phyloP scores from a whole-genome alignment of 2,329 filamentous ascomycete species.

The Metarhizium rileyi region DNA sequence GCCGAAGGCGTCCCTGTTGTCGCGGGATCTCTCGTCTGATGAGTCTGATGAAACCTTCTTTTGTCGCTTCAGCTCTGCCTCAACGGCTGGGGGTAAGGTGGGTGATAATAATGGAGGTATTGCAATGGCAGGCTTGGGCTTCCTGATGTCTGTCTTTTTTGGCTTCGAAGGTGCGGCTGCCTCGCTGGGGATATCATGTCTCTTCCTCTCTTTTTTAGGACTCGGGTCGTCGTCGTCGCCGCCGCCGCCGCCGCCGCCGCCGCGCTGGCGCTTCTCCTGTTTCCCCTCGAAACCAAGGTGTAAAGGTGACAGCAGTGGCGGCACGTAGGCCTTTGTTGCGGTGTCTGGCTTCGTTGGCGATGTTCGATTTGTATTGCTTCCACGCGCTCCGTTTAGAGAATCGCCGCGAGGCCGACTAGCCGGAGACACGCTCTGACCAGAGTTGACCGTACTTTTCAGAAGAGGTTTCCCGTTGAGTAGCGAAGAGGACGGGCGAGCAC shows the following conservation, averaged over 20 bases:
- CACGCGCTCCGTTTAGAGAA: slow-evolving; percentile 33
- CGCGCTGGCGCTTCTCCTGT: no score
- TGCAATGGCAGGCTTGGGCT: slow-evolving; percentile 24
- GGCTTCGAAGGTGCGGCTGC: slow-evolving; percentile 19
- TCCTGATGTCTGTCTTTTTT: slow-evolving; percentile 26
- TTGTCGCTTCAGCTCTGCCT: slow-evolving; percentile 27
- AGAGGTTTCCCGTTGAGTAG: slow-evolving; percentile 27
- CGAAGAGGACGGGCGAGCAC: slow-evolving; percentile 15
- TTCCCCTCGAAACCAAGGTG: slow-evolving; percentile 35
- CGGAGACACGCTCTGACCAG: slow-evolving; percentile 23
- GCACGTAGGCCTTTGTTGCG: slow-evolving; percentile 31
- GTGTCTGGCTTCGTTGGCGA: slow-evolving; percentile 29
- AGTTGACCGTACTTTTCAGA: slow-evolving; percentile 19
- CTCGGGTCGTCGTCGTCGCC: slow-evolving; percentile 16
- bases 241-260: no score
- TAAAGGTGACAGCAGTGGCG: slow-evolving; percentile 43
- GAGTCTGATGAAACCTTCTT: slow-evolving; percentile 20
- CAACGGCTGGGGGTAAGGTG: slow-evolving; percentile 42
- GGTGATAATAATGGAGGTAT: slow-evolving; percentile 46
- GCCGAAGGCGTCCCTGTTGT: slow-evolving; percentile 12
- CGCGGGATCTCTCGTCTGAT: slow-evolving; percentile 12
- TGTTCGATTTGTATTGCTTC: slow-evolving; percentile 25
- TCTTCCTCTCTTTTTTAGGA: slow-evolving; percentile 22
- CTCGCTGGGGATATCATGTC: slow-evolving; percentile 18
- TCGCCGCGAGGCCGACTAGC: slow-evolving; percentile 28